Evolutionary conservation across 2,329 filamentous ascomycete species (phyloP).

Genomic region (Madurella fahalii): DNA sequence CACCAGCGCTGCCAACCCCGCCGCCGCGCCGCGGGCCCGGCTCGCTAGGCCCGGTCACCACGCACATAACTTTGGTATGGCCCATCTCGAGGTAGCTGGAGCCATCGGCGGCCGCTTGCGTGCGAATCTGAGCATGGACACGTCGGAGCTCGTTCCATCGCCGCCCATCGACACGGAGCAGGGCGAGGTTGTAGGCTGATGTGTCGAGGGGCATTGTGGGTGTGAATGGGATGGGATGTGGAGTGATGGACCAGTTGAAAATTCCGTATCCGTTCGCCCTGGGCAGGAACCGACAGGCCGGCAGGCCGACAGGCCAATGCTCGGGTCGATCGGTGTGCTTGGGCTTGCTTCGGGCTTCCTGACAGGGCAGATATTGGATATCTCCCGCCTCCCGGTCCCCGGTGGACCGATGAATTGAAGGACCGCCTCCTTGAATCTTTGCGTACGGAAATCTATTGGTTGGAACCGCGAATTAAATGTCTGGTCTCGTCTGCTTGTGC

Average conservation of each 20-base stretch:
- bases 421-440: too few species aligned
- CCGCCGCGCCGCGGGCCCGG: slow-evolving; percentile 41
- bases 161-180: slow-evolving; percentile 76
- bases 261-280: background rate
- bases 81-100: slow-evolving; percentile 95
- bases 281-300: background rate
- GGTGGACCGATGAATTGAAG: background rate
- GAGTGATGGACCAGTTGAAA: background rate
- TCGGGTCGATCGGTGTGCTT: slow-evolving; percentile 2
- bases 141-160: slow-evolving; percentile 96
- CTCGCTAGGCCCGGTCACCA: slow-evolving; percentile 81
- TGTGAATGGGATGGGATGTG: background rate
- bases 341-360: background rate
- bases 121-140: slow-evolving; percentile 83
- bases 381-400: background rate
- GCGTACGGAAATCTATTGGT: too few species aligned
- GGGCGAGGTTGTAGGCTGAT: slow-evolving; percentile 82
- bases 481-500: background rate
- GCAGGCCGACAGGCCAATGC: background rate
- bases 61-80: slow-evolving; percentile 95
- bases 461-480: too few species aligned
- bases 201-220: slow-evolving; percentile 85
- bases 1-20: slow-evolving; percentile 41
- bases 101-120: slow-evolving; percentile 87
- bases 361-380: background rate